Conservation (phyloP, 176 grass and related monocot species). For the Eleusine coracana region DNA sequence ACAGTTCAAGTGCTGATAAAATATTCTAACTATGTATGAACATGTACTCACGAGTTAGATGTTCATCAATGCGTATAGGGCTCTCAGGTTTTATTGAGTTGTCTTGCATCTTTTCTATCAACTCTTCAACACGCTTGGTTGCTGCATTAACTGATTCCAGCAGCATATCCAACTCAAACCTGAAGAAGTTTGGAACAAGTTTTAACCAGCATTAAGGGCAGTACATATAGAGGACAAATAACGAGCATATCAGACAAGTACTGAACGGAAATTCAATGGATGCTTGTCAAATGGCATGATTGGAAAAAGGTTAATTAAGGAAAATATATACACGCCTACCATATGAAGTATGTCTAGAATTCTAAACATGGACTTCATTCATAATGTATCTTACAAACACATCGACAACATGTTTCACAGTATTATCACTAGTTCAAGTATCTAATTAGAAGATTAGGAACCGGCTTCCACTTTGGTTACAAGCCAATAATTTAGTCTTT, state of each 20-base stretch:
- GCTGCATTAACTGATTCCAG: slow-evolving; percentile 96
- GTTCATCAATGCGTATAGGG: slow-evolving; percentile 73
- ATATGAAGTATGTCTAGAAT: not conserved
- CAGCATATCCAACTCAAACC: slow-evolving; percentile 98
- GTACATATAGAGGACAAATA: slow-evolving; percentile 13
- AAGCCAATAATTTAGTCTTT: not conserved
- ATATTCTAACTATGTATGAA: slow-evolving; percentile 16
- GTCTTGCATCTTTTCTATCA: slow-evolving; percentile 98
- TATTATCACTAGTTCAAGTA: not conserved
- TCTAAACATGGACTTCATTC: slow-evolving; percentile 22
- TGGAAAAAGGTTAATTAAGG: not conserved
- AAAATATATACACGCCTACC: not conserved
- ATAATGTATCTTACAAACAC: not conserved
- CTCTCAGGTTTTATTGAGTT: slow-evolving; percentile 87
- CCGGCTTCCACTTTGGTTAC: not conserved
- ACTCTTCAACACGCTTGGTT: slow-evolving; percentile 86
- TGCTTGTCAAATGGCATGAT: not conserved
- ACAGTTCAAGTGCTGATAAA: slow-evolving; percentile 6
- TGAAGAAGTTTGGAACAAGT: slow-evolving; percentile 40
- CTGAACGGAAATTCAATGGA: not conserved
- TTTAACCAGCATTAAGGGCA: slow-evolving; percentile 24
- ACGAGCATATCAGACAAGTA: not conserved
- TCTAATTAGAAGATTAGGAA: not conserved
- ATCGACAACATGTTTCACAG: not conserved
- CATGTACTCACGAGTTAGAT: slow-evolving; percentile 76